Percentiles rank a stretch among this genome's conserved stretches.
These are phyloP conservation scores for Asterophora lycoperdoides DNA, from an alignment of 768 basidiomycete genomes.

Conservation along the genomic window DNA sequence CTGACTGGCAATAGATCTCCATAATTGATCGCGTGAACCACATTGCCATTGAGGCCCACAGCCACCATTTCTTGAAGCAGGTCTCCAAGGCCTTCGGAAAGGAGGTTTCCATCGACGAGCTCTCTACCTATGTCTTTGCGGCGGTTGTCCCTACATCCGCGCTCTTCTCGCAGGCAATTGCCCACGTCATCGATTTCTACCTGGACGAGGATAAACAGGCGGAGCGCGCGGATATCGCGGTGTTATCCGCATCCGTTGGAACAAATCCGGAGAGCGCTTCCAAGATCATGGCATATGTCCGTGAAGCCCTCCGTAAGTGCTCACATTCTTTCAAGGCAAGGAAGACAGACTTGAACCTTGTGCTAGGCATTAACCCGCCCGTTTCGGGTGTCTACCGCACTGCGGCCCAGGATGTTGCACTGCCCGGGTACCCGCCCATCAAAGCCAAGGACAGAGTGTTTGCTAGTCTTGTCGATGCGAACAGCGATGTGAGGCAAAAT, in stretches of 20 bases:
- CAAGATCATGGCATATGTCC: conserved; percentile 39
- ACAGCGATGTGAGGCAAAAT: conserved; percentile 32
- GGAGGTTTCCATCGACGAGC: conserved; percentile 22
- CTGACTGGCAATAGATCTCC: not conserved
- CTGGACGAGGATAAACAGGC: conserved; percentile 34
- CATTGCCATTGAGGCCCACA: conserved; percentile 17
- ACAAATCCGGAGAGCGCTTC: conserved; percentile 19
- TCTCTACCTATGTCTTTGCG: conserved; percentile 49
- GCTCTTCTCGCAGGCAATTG: conserved; percentile 51
- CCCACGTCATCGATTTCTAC: conserved; percentile 59
- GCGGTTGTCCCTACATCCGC: conserved; percentile 53
- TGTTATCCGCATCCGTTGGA: conserved; percentile 23
- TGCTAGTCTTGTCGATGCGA: conserved; percentile 34
- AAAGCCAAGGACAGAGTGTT: conserved; percentile 30
- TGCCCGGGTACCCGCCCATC: conserved; percentile 25
- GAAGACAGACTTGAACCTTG: not conserved
- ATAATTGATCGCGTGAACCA: conserved; percentile 12
- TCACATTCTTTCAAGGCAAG: not conserved
- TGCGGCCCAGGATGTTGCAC: conserved; percentile 22
- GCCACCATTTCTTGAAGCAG: conserved; percentile 29
- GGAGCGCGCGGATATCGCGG: conserved; percentile 38
- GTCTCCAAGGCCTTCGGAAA: conserved; percentile 22
- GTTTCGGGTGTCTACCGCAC: conserved; percentile 41
- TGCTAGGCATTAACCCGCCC: conserved; percentile 30
- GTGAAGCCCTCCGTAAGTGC: conserved; percentile 43